These are phyloP conservation scores for Perkinsus chesapeaki DNA, from an alignment of 169 alveolate genomes.

Conservation along the genomic window DNA sequence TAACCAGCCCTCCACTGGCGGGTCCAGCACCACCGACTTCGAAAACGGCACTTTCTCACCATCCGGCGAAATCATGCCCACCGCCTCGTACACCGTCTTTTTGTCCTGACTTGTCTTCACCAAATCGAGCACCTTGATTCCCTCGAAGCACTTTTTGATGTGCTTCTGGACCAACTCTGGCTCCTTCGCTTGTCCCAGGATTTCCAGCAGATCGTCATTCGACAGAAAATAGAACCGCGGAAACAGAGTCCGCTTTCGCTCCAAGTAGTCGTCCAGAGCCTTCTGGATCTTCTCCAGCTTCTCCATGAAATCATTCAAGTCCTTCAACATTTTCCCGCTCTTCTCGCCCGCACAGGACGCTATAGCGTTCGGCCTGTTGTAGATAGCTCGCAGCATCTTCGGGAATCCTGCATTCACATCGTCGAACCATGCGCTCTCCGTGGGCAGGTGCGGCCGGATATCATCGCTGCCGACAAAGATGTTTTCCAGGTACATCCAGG, in stretches of 20 bases:
- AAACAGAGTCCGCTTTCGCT: slow-evolving; percentile 77
- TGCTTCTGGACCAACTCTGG: slow-evolving; percentile 81
- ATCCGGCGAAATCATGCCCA: slow-evolving; percentile 67
- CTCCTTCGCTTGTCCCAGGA: slow-evolving; percentile 82
- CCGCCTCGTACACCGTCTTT: slow-evolving; percentile 45
- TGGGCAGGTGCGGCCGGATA: slow-evolving; percentile 45
- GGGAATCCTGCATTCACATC: slow-evolving; percentile 22
- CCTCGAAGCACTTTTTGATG: slow-evolving; percentile 85
- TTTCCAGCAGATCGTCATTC: slow-evolving; percentile 85
- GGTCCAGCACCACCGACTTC: slow-evolving; percentile 31
- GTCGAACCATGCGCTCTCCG: slow-evolving; percentile 41
- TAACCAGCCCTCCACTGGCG: slow-evolving; percentile 51
- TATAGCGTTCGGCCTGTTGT: slow-evolving; percentile 21
- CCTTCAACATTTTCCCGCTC: slow-evolving; percentile 15
- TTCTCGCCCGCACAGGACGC: slow-evolving; percentile 27
- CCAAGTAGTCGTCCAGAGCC: slow-evolving; percentile 81
- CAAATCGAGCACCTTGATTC: slow-evolving; percentile 66
- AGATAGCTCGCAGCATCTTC: slow-evolving; percentile 8
- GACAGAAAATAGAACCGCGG: slow-evolving; percentile 91
- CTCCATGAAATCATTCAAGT: not conserved
- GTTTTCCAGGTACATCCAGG: slow-evolving; percentile 53
- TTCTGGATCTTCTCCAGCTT: slow-evolving; percentile 79
- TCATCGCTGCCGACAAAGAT: slow-evolving; percentile 47
- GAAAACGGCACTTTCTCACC: slow-evolving; percentile 61
- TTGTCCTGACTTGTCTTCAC: slow-evolving; percentile 23